Evolutionary conservation across 768 basidiomycete species (phyloP).

Genomic region (Kwoniella dendrophila): DNA sequence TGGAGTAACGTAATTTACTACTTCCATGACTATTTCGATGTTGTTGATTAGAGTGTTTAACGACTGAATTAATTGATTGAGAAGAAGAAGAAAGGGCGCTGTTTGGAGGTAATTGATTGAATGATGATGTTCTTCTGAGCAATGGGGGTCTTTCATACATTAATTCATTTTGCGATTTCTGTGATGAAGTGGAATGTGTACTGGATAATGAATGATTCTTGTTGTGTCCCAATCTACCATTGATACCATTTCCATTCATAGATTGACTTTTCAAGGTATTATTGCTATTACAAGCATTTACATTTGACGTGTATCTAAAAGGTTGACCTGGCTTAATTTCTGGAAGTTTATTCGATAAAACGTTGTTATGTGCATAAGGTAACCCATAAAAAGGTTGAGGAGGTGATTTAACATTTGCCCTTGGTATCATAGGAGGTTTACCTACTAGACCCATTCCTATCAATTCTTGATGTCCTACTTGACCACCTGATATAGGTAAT

Average conservation of each 20-base stretch:
- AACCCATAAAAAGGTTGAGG: neutral
- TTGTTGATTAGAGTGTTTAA: neutral
- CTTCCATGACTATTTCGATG: neutral
- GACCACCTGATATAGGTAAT: conserved; percentile 8
- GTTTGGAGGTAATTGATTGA: neutral
- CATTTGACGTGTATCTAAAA: conserved; percentile 6
- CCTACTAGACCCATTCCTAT: conserved; percentile 13
- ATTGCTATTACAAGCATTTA: neutral
- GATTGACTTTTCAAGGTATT: neutral
- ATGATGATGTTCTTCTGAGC: conserved; percentile 1
- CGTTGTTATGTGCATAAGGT: neutral
- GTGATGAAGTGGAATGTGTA: neutral
- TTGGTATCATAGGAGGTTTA: neutral
- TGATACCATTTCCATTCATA: neutral
- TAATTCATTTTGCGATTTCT: neutral
- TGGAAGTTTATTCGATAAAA: neutral
- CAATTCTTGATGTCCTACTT: conserved; percentile 10
- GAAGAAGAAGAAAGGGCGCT: too few species aligned
- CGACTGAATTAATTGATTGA: neutral
- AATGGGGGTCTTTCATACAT: neutral
- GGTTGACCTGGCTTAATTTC: neutral
- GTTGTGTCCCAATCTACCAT: neutral
- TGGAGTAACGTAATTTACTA: conserved; percentile 2
- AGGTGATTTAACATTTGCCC: neutral
- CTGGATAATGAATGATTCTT: neutral